Evolutionary conservation across 2,329 filamentous ascomycete species (phyloP).

Genomic region (Alternaria incomplexa): DNA sequence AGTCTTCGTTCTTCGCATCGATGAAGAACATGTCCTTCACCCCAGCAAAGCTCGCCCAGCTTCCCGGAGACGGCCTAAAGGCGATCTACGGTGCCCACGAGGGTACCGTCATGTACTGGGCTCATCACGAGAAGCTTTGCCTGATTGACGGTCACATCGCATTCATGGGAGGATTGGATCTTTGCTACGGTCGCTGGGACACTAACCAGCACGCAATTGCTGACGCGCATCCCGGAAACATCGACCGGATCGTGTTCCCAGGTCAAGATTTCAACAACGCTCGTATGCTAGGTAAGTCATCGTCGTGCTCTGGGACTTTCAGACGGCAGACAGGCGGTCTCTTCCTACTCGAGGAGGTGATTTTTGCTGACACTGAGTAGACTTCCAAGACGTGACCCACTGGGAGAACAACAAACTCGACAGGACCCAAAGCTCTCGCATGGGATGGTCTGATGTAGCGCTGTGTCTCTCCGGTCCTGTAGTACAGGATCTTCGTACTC

Average conservation of each 20-base stretch:
- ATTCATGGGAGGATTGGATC: constrained; percentile 91
- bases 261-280: constrained; percentile 96
- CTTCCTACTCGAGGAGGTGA: background rate
- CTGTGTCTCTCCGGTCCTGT: constrained; percentile 77
- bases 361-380: constrained; percentile 27
- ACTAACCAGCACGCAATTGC: constrained; percentile 86
- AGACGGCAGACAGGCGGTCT: background rate
- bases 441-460: constrained; percentile 92
- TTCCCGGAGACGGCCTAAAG: constrained; percentile 76
- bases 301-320: background rate
- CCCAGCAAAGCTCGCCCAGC: constrained; percentile 63
- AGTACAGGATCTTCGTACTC: constrained; percentile 73
- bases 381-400: constrained; percentile 77
- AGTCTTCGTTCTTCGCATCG: constrained; percentile 62
- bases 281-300: constrained; percentile 69
- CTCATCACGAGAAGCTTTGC: constrained; percentile 90
- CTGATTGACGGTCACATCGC: constrained; percentile 78
- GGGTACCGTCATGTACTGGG: constrained; percentile 87
- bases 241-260: constrained; percentile 79
- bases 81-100: constrained; percentile 82
- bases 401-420: constrained; percentile 89
- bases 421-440: constrained; percentile 77
- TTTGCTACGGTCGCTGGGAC: constrained; percentile 87
- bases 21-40: constrained; percentile 63
- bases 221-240: constrained; percentile 79